Evolutionary conservation across 2,329 filamentous ascomycete genomes (phyloP).

Genomic region (Hymenoscyphus occultus): DNA sequence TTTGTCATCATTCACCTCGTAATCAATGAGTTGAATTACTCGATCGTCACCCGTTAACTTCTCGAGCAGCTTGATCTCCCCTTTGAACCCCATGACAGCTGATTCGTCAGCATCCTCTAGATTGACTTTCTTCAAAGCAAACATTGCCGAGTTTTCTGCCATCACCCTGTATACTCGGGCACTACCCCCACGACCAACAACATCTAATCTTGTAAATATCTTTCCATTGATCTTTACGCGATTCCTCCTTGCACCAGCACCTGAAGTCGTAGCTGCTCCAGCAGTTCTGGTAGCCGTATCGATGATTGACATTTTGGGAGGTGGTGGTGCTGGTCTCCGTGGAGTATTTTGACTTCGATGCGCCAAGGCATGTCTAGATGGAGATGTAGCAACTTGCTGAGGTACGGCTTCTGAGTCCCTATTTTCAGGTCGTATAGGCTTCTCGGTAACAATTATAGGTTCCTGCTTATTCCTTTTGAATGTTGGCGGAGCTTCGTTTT

Average conservation of each 20-base stretch:
- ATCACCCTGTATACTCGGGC: slow-evolving; percentile 95
- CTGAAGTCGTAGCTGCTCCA: slow-evolving; percentile 72
- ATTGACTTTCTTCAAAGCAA: slow-evolving; percentile 89
- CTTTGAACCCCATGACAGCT: slow-evolving; percentile 83
- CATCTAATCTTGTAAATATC: slow-evolving; percentile 83
- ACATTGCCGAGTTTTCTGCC: slow-evolving; percentile 93
- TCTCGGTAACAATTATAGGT: slow-evolving; percentile 35
- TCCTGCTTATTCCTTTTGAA: slow-evolving; percentile 51
- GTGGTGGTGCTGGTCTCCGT: slow-evolving; percentile 72
- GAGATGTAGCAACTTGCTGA: slow-evolving; percentile 42
- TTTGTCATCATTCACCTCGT: slow-evolving; percentile 90
- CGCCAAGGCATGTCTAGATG: slow-evolving; percentile 55
- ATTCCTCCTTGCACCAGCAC: slow-evolving; percentile 68
- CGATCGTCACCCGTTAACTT: slow-evolving; percentile 82
- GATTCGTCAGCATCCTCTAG: slow-evolving; percentile 84
- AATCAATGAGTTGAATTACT: slow-evolving; percentile 87
- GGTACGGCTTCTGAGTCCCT: slow-evolving; percentile 41
- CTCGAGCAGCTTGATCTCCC: slow-evolving; percentile 87
- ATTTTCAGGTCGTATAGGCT: slow-evolving; percentile 49
- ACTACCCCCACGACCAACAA: slow-evolving; percentile 87
- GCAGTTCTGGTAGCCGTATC: slow-evolving; percentile 84
- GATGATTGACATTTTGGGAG: slow-evolving; percentile 95
- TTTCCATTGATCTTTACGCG: slow-evolving; percentile 89
- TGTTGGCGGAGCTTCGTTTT: slow-evolving; percentile 74
- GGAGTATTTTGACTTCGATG: slow-evolving; percentile 66